Conservation (phyloP, 352 stramenopile genomes). For the Phytopythium vexans region DNA sequence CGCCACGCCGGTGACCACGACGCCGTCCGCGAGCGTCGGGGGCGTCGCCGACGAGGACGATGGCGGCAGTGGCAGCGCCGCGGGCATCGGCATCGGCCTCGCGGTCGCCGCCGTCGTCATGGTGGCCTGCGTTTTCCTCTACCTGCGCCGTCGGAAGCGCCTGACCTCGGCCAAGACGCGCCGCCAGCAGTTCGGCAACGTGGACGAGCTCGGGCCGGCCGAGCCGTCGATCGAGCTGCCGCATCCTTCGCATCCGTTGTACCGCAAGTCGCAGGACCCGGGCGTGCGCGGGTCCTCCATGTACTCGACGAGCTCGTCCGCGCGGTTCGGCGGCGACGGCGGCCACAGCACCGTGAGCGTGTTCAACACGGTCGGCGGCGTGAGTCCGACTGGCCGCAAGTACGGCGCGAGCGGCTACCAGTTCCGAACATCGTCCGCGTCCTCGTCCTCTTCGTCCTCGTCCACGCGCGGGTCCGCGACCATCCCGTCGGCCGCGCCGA, state of each 20-base stretch:
- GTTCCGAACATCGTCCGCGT: constrained; percentile 20
- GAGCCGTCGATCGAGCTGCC: constrained; percentile 45
- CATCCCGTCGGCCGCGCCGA: constrained; percentile 9
- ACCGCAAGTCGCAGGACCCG: constrained; percentile 12
- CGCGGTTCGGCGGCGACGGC: background rate
- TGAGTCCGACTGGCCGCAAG: constrained; percentile 32
- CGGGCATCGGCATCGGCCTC: constrained; percentile 24
- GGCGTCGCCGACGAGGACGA: constrained; percentile 3
- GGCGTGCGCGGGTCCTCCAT: constrained; percentile 29
- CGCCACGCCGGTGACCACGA: background rate
- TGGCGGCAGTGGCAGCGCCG: constrained; percentile 1
- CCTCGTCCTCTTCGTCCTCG: constrained; percentile 1
- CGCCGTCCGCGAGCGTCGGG: constrained; percentile 1
- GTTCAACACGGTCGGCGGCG: constrained; percentile 35
- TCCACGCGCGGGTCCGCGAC: background rate
- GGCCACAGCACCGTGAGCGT: constrained; percentile 28
- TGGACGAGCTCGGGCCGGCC: constrained; percentile 23
- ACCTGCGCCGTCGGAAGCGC: constrained; percentile 5
- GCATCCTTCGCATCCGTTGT: constrained; percentile 2
- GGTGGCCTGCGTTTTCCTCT: constrained; percentile 16
- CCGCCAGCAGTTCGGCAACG: constrained; percentile 9
- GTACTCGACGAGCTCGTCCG: constrained; percentile 16
- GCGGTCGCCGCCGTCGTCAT: constrained; percentile 26
- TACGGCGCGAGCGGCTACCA: constrained; percentile 29
- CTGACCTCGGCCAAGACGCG: constrained; percentile 13